Evolutionary conservation across 2,329 filamentous ascomycete species (phyloP).

Genomic region (Coniochaeta pulveracea): DNA sequence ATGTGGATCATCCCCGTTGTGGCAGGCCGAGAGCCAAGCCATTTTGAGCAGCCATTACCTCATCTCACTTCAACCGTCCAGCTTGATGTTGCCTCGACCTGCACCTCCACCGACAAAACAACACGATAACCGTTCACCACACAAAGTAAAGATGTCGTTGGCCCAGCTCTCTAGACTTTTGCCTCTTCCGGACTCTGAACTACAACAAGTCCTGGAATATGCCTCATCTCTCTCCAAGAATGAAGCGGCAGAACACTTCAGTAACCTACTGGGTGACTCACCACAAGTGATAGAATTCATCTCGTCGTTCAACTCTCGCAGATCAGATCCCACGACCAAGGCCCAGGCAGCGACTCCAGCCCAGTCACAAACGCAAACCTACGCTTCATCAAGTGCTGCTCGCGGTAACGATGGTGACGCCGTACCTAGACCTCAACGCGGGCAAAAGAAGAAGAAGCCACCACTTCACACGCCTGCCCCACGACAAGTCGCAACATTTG

Average conservation of each 20-base stretch:
- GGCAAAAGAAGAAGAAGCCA: conserved; percentile 45
- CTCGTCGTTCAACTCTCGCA: conserved; percentile 65
- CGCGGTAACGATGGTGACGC: conserved; percentile 19
- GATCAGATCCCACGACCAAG: conserved; percentile 29
- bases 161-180: conserved; percentile 69
- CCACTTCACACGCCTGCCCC: conserved; percentile 52
- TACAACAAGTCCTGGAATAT: conserved; percentile 78
- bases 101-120: not conserved
- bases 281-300: conserved; percentile 67
- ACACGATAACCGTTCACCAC: not conserved
- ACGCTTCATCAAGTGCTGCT: conserved; percentile 11
- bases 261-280: conserved; percentile 78
- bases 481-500: conserved; percentile 52
- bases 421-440: conserved; percentile 37
- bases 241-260: conserved; percentile 74
- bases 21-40: conserved; percentile 1
- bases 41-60: not conserved
- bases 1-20: too few species aligned
- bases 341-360: conserved; percentile 6
- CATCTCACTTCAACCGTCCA: not conserved
- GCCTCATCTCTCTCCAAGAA: conserved; percentile 63
- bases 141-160: conserved; percentile 41
- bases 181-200: conserved; percentile 72
- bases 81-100: not conserved
- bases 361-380: conserved; percentile 7